Evolutionary conservation across 148 eudicot genomes (phyloP).

Genomic region (Camellia japonica): DNA sequence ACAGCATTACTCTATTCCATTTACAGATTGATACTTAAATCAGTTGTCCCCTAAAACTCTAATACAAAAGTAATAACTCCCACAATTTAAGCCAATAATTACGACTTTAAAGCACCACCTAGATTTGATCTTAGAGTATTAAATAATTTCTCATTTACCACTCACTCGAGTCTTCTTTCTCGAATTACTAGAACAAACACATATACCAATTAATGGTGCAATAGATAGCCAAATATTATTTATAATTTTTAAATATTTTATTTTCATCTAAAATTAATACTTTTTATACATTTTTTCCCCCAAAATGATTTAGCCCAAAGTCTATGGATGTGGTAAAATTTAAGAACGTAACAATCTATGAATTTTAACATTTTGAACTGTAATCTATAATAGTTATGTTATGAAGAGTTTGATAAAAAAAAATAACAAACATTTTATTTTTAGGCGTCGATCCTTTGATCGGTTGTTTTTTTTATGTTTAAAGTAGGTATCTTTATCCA

Average conservation of each 20-base stretch:
- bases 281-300: neutral
- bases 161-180: neutral
- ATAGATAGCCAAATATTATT: no score
- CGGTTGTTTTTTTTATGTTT: no score
- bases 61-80: neutral
- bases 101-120: neutral
- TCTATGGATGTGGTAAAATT: no score
- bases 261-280: neutral
- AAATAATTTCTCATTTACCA: neutral
- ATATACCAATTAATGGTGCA: neutral
- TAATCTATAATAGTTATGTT: no score
- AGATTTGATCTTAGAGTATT: neutral
- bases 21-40: no score
- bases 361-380: neutral
- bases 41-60: no score
- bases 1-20: no score
- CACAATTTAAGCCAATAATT: neutral
- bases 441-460: no score
- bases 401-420: neutral
- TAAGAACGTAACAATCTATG: neutral
- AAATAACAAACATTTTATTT: no score
- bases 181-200: neutral
- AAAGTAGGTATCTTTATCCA: no score
- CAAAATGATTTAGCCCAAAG: neutral
- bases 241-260: no score